phyloP scores from a whole-genome alignment of 23 red algal genomes.

The Gracilaria domingensis region DNA sequence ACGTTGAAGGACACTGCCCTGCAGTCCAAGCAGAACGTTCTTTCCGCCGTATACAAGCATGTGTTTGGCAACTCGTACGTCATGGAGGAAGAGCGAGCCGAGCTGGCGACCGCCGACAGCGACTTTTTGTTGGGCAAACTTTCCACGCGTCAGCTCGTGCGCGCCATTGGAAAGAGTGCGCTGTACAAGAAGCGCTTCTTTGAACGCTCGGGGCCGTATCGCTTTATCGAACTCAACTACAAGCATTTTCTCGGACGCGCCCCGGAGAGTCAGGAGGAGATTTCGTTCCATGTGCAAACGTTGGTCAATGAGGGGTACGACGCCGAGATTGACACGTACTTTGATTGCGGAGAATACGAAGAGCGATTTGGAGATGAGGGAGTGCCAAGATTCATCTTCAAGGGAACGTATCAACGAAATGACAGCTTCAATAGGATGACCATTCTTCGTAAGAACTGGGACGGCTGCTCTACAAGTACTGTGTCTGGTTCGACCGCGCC shows the following conservation, averaged over 20 bases:
- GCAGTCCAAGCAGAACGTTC: slow-evolving; percentile 42
- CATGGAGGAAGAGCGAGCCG: slow-evolving; percentile 73
- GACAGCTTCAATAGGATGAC: slow-evolving; percentile 72
- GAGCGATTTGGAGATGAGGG: slow-evolving; percentile 63
- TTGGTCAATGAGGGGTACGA: slow-evolving; percentile 70
- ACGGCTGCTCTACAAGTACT: slow-evolving; percentile 54
- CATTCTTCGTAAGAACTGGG: slow-evolving; percentile 14
- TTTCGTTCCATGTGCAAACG: slow-evolving; percentile 58
- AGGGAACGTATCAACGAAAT: slow-evolving; percentile 57
- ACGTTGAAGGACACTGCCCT: neutral
- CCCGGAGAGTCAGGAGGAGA: slow-evolving; percentile 56
- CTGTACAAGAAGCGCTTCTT: slow-evolving; percentile 80
- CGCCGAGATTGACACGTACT: slow-evolving; percentile 76
- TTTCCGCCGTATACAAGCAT: slow-evolving; percentile 53
- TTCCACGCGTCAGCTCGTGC: slow-evolving; percentile 73
- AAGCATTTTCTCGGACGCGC: slow-evolving; percentile 91
- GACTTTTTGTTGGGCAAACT: slow-evolving; percentile 57
- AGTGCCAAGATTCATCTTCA: slow-evolving; percentile 55
- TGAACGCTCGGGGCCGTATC: slow-evolving; percentile 71
- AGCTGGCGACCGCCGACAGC: slow-evolving; percentile 44
- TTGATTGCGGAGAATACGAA: slow-evolving; percentile 84
- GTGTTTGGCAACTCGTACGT: slow-evolving; percentile 90
- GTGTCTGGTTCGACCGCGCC: slow-evolving; percentile 52
- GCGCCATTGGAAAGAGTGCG: slow-evolving; percentile 59
- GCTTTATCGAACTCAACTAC: slow-evolving; percentile 77